phyloP scores from a whole-genome alignment of 805 yeast genomes.

The Sugiyamaella qingdaonensis region DNA sequence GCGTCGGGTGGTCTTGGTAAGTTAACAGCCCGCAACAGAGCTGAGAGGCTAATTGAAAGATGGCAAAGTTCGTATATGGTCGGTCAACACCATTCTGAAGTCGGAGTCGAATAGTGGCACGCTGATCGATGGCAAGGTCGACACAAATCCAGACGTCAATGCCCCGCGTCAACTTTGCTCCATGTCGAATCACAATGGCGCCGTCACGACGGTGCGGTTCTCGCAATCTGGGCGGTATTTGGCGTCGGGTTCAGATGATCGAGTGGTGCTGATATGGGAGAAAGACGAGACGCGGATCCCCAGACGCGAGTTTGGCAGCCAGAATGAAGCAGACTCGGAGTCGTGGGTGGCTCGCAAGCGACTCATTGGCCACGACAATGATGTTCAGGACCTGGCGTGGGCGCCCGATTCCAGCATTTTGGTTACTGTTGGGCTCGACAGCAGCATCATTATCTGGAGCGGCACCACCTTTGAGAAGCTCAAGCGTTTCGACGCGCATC shows the following conservation, averaged over 20 bases:
- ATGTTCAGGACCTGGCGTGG: constrained; percentile 97
- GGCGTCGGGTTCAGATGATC: constrained; percentile 95
- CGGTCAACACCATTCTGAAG: constrained; percentile 78
- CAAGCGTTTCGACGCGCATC: constrained; percentile 86
- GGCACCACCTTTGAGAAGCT: constrained; percentile 88
- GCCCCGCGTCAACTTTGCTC: constrained; percentile 61
- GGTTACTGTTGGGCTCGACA: constrained; percentile 91
- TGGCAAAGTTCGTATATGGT: constrained; percentile 91
- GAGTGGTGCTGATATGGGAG: constrained; percentile 89
- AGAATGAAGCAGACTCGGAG: constrained; percentile 63
- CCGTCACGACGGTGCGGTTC: constrained; percentile 89
- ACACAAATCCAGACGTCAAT: constrained; percentile 8
- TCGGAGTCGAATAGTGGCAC: constrained; percentile 34
- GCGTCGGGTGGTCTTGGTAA: constrained; percentile 79
- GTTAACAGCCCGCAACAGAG: background rate
- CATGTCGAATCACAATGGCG: constrained; percentile 95
- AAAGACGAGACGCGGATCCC: constrained; percentile 63
- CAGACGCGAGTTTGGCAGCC: constrained; percentile 62
- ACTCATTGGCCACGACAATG: constrained; percentile 95
- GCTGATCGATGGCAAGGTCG: constrained; percentile 2
- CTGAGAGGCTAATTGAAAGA: constrained; percentile 40
- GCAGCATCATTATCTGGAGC: constrained; percentile 90
- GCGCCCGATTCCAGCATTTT: constrained; percentile 88
- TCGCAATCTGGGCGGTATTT: constrained; percentile 88
- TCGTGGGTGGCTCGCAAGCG: constrained; percentile 94